These are phyloP conservation scores for Urtica urens DNA, from an alignment of 306 rosid species.

Conservation along the genomic window DNA sequence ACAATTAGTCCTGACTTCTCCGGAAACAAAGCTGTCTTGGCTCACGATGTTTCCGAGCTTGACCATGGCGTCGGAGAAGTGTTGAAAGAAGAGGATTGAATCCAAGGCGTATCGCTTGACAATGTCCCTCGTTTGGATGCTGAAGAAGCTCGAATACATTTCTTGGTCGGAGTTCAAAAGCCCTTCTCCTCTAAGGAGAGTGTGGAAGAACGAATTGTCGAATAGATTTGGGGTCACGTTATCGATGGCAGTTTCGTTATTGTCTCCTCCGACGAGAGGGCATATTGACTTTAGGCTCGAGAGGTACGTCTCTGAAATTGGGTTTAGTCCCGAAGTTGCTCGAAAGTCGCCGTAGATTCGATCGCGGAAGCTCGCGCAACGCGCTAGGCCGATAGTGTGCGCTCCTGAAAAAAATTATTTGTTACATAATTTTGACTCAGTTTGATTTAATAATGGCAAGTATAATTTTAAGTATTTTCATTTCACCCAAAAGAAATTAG, in stretches of 20 bases:
- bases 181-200: slow-evolving; percentile 63
- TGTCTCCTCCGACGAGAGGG: slow-evolving; percentile 33
- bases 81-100: slow-evolving; percentile 62
- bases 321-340: slow-evolving; percentile 32
- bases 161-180: slow-evolving; percentile 69
- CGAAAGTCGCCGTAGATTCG: slow-evolving; percentile 54
- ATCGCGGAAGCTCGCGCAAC: slow-evolving; percentile 46
- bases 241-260: slow-evolving; percentile 70
- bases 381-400: slow-evolving; percentile 86
- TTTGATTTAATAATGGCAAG: too few species aligned
- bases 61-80: slow-evolving; percentile 81
- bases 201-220: slow-evolving; percentile 69
- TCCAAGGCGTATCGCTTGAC: slow-evolving; percentile 67
- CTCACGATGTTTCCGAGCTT: slow-evolving; percentile 70
- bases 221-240: slow-evolving; percentile 64
- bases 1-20: slow-evolving; percentile 78
- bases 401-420: slow-evolving; percentile 50
- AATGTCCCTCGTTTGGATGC: slow-evolving; percentile 44
- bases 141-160: slow-evolving; percentile 59
- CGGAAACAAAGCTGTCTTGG: slow-evolving; percentile 42
- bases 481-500: too few species aligned
- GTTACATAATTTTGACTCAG: too few species aligned
- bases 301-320: slow-evolving; percentile 32
- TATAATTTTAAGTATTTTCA: too few species aligned
- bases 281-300: slow-evolving; percentile 44